Base-by-base conservation (phyloP, 768 basidiomycete genomes). In the Chalciporus pseudorubinellus region DNA sequence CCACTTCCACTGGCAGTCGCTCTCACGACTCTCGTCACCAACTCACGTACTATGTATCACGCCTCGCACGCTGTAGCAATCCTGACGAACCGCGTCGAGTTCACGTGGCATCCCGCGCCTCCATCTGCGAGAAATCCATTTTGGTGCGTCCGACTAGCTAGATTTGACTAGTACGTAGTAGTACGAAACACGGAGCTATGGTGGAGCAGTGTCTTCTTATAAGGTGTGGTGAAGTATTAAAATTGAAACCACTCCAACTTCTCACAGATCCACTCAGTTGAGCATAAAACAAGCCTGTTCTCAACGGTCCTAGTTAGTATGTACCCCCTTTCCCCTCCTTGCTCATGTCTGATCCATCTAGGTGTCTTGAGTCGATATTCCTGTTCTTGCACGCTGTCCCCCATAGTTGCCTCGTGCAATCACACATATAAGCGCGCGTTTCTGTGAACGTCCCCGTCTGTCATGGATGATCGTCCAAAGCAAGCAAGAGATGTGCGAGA, bases 221-320 rank as follows among this genome's bases (percentile, higher is more conserved):
- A 11, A 33, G 12, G 9, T 28, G 6, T 28, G 26, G 26, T 9
- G 6, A 28, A 5, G 26, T 28, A 28, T 28, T 9, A 29, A 29
- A 29, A n/a, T 52, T 41, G 44, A 48, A 46, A 9, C 45, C 31
- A 12, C 31, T 0, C 16, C n/a, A 13, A 1, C 51, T 36, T 44
- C 41, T 18, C 36, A 21, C 33, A 29, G 19, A 1, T 29, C 48
- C 44, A 36, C 46, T 19, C 16, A 39, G 34, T 34, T 13, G 11
- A 42, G 41, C 34, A 50, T 55, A 44, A 39, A 28, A 52, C 44
- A 19, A 40, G 21, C 28, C 42, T 6, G 2, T 28, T 12, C 21
- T 24, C 44, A 3, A 39, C 22, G 18, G 18, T 26, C 18, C 38
- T 42, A 46, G 59, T 66, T 8, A 43, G 61, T 56, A n/a, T n/a